phyloP scores from a whole-genome alignment of 2,329 filamentous ascomycete genomes.

The Zymoseptoria brevis region DNA sequence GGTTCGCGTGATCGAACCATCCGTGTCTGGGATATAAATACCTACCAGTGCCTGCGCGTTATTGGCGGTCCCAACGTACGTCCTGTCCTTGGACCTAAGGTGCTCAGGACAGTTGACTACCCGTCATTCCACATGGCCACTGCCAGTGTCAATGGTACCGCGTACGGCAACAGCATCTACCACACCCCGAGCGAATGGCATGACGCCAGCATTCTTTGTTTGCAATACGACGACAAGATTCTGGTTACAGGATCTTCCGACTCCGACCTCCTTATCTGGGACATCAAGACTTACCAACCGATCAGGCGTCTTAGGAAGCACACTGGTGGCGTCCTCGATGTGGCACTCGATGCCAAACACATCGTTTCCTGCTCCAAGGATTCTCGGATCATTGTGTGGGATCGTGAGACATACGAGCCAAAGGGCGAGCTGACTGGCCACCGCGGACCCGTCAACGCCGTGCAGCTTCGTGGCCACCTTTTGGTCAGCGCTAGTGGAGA shows the following conservation, averaged over 20 bases:
- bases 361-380: slow-evolving; percentile 98
- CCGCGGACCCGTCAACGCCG: slow-evolving; percentile 86
- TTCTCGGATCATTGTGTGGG: slow-evolving; percentile 87
- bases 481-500: slow-evolving; percentile 92
- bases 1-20: slow-evolving; percentile 94
- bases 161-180: slow-evolving; percentile 40
- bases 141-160: slow-evolving; percentile 41
- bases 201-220: slow-evolving; percentile 84
- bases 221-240: slow-evolving; percentile 89
- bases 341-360: slow-evolving; percentile 84
- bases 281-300: slow-evolving; percentile 71
- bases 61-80: slow-evolving; percentile 66
- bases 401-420: slow-evolving; percentile 67
- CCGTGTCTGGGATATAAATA: slow-evolving; percentile 90
- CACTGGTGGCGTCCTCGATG: slow-evolving; percentile 80
- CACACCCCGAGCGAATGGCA: slow-evolving; percentile 55
- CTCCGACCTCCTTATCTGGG: slow-evolving; percentile 83
- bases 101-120: slow-evolving; percentile 36
- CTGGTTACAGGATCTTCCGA: slow-evolving; percentile 95
- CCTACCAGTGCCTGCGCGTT: slow-evolving; percentile 73
- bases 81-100: slow-evolving; percentile 40
- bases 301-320: slow-evolving; percentile 72
- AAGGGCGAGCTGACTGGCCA: slow-evolving; percentile 78
- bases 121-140: slow-evolving; percentile 32
- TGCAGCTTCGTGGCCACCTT: slow-evolving; percentile 87